Conservation (phyloP, 2,329 filamentous ascomycete genomes). For the Leptographium galeiforme region DNA sequence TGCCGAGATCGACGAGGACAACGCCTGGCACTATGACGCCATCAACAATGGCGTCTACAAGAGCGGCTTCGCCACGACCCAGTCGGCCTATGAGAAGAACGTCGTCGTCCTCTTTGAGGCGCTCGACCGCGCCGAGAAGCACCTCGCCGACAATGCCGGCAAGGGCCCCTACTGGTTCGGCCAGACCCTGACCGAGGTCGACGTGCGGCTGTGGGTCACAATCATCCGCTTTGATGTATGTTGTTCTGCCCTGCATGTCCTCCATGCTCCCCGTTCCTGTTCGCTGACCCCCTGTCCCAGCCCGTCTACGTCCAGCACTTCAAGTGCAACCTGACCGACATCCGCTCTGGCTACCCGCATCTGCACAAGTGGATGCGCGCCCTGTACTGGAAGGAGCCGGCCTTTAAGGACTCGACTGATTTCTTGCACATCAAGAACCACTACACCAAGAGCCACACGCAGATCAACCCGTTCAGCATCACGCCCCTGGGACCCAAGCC, state of each 20-base stretch:
- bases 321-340: constrained; percentile 76
- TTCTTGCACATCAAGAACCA: constrained; percentile 91
- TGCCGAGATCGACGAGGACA: constrained; percentile 57
- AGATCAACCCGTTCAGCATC: constrained; percentile 59
- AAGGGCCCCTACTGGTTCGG: constrained; percentile 64
- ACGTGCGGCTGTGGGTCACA: constrained; percentile 63
- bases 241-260: background rate
- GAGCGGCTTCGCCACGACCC: constrained; percentile 72
- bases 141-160: constrained; percentile 32
- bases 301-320: constrained; percentile 78
- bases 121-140: constrained; percentile 62
- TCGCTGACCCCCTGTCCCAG: constrained; percentile 13
- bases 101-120: constrained; percentile 59
- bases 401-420: constrained; percentile 72
- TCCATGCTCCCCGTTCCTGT: background rate
- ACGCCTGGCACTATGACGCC: constrained; percentile 66
- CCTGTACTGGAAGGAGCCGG: constrained; percentile 71
- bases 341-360: constrained; percentile 68
- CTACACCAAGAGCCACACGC: constrained; percentile 46
- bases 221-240: constrained; percentile 55
- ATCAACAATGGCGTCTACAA: constrained; percentile 64
- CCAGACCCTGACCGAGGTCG: constrained; percentile 61
- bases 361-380: constrained; percentile 71
- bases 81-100: constrained; percentile 69
- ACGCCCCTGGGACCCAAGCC: constrained; percentile 77